Conservation (phyloP, 352 stramenopile genomes). For the Phytophthora quininea region DNA sequence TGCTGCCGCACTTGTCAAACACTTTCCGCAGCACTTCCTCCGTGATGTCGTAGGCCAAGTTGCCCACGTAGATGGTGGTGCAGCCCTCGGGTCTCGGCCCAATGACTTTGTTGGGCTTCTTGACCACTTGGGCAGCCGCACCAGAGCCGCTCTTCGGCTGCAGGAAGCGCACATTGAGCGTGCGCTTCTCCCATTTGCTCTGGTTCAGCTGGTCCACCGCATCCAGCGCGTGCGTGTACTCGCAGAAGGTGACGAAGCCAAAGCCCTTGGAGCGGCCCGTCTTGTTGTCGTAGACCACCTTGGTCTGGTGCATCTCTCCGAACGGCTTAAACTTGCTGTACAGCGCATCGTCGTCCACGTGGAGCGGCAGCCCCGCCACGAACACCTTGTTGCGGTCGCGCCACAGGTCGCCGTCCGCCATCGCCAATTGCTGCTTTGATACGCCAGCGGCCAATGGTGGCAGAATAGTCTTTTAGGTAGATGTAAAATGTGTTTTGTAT, state of each 20-base stretch:
- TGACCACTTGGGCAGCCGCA: constrained; percentile 5
- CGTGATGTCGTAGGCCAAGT: constrained; percentile 95
- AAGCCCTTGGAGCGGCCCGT: constrained; percentile 78
- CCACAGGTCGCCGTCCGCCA: constrained; percentile 76
- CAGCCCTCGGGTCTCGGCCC: constrained; percentile 83
- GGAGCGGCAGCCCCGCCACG: constrained; percentile 68
- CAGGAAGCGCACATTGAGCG: constrained; percentile 85
- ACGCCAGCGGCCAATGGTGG: constrained; percentile 11
- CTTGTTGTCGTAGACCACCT: constrained; percentile 77
- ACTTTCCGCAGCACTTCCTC: constrained; percentile 89
- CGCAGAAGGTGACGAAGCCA: constrained; percentile 84
- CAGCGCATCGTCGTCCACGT: constrained; percentile 72
- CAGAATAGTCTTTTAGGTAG: constrained; percentile 8
- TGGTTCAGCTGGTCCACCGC: constrained; percentile 82
- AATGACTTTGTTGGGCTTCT: constrained; percentile 54
- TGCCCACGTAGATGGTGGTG: constrained; percentile 95
- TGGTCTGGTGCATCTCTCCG: constrained; percentile 87
- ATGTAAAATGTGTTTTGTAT: constrained; percentile 7
- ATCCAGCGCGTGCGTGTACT: constrained; percentile 81
- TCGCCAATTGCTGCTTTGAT: constrained; percentile 12
- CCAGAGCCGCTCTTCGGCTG: constrained; percentile 59
- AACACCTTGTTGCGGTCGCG: constrained; percentile 90
- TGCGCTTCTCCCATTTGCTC: constrained; percentile 81
- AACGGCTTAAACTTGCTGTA: constrained; percentile 77
- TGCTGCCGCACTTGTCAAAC: constrained; percentile 75